Conservation (phyloP, 441 rosid species). For the Theobroma grandiflorum region DNA sequence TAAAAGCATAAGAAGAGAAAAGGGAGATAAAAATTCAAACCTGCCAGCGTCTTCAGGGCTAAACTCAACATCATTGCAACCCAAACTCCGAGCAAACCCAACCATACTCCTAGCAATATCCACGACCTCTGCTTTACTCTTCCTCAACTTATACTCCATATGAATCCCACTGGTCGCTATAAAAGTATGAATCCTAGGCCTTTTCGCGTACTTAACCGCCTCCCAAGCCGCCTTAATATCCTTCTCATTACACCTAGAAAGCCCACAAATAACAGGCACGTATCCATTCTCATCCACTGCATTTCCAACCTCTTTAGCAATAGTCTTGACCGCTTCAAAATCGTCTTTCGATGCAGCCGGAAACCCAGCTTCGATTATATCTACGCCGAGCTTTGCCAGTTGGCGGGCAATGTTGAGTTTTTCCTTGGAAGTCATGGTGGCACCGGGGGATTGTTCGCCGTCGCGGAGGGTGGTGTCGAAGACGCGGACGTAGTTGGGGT, state of each 20-base stretch:
- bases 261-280: slow-evolving; percentile 91
- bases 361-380: slow-evolving; percentile 90
- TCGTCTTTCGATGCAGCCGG: slow-evolving; percentile 89
- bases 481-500: slow-evolving; percentile 80
- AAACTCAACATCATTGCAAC: slow-evolving; percentile 85
- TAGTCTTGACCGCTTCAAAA: slow-evolving; percentile 77
- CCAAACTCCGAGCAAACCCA: slow-evolving; percentile 71
- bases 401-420: slow-evolving; percentile 87
- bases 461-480: slow-evolving; percentile 97
- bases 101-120: slow-evolving; percentile 81
- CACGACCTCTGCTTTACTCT: slow-evolving; percentile 73
- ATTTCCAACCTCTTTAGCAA: slow-evolving; percentile 77
- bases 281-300: slow-evolving; percentile 62
- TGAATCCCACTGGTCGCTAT: slow-evolving; percentile 91
- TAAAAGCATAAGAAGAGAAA: neutral
- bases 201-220: slow-evolving; percentile 78
- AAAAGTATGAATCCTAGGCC: slow-evolving; percentile 86
- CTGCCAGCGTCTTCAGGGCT: slow-evolving; percentile 97
- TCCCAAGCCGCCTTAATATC: slow-evolving; percentile 89
- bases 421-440: slow-evolving; percentile 83
- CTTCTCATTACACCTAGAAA: slow-evolving; percentile 82
- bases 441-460: slow-evolving; percentile 97
- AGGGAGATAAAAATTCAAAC: slow-evolving; percentile 38
- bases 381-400: slow-evolving; percentile 83
- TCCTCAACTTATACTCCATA: slow-evolving; percentile 79